These are phyloP conservation scores for Suillus hirtellus DNA, from an alignment of 768 basidiomycete genomes.

Conservation along the genomic window DNA sequence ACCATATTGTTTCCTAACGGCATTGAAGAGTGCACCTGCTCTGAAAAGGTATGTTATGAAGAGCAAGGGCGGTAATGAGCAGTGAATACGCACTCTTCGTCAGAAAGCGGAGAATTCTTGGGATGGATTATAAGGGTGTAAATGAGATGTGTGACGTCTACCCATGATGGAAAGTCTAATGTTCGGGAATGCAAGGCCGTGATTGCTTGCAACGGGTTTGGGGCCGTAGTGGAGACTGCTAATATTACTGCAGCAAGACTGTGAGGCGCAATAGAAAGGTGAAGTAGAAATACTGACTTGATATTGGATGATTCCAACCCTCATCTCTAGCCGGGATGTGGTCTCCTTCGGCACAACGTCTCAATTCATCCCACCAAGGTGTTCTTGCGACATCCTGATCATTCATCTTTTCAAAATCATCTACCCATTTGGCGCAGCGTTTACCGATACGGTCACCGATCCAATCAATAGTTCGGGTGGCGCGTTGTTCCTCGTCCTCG, in stretches of 20 bases:
- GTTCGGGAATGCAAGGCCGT: constrained; percentile 69
- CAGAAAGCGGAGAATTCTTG: constrained; percentile 61
- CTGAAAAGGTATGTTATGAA: constrained; percentile 38
- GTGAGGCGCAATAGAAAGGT: constrained; percentile 14
- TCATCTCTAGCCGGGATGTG: constrained; percentile 68
- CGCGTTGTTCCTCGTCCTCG: constrained; percentile 79
- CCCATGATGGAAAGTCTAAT: constrained; percentile 76
- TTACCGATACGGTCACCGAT: constrained; percentile 69
- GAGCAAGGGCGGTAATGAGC: constrained; percentile 5
- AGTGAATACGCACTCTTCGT: constrained; percentile 68
- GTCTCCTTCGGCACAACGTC: constrained; percentile 76
- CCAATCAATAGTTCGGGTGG: constrained; percentile 84
- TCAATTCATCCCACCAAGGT: constrained; percentile 89
- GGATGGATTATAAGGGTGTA: constrained; percentile 83
- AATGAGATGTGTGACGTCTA: constrained; percentile 68
- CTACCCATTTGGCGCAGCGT: constrained; percentile 69
- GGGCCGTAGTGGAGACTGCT: constrained; percentile 78
- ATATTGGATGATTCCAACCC: constrained; percentile 86
- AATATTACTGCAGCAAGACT: constrained; percentile 59
- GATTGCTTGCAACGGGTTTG: constrained; percentile 80
- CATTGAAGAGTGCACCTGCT: constrained; percentile 78
- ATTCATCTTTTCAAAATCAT: constrained; percentile 53
- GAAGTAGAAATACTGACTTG: constrained; percentile 50
- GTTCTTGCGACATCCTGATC: constrained; percentile 47
- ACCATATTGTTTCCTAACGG: constrained; percentile 85